Conservation (phyloP, 495 filamentous ascomycete species). For the Trichoderma reesei region DNA sequence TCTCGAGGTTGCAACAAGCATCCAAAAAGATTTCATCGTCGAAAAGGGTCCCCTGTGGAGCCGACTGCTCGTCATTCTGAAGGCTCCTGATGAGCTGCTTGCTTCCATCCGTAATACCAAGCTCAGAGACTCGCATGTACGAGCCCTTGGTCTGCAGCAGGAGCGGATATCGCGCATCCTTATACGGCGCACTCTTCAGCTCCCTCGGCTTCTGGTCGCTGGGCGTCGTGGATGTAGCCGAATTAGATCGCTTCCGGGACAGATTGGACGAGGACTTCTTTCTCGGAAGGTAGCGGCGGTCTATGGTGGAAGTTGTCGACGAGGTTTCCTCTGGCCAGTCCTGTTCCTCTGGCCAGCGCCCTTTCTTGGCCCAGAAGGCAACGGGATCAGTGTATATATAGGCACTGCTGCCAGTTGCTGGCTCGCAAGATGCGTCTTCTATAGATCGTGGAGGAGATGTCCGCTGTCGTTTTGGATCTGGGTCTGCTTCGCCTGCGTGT, state of each 20-base stretch:
- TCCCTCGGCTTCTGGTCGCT: slow-evolving; percentile 33
- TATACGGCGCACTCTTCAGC: slow-evolving; percentile 35
- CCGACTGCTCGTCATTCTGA: background rate
- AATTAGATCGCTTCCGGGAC: slow-evolving; percentile 28
- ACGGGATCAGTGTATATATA: background rate
- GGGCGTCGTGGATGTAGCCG: slow-evolving; percentile 24
- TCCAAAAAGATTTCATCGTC: background rate
- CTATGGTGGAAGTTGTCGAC: too few species aligned
- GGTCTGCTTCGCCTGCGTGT: too few species aligned
- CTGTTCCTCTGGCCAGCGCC: slow-evolving; percentile 23
- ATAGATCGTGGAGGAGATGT: too few species aligned
- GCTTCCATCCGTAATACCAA: background rate
- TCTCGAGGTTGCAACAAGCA: slow-evolving; percentile 20
- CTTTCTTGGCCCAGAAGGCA: slow-evolving; percentile 21
- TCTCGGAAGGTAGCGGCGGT: too few species aligned
- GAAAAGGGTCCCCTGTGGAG: background rate
- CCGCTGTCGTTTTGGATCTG: too few species aligned
- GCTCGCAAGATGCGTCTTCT: too few species aligned
- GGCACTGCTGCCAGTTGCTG: too few species aligned
- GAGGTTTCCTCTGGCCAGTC: slow-evolving; percentile 18
- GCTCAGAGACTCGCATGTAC: slow-evolving; percentile 23
- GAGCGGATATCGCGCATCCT: slow-evolving; percentile 21
- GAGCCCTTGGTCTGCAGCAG: slow-evolving; percentile 29
- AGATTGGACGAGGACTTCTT: slow-evolving; percentile 12
- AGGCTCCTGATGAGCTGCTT: background rate